Evolutionary conservation across 306 rosid genomes (phyloP).

Genomic region (Betula pendula): DNA sequence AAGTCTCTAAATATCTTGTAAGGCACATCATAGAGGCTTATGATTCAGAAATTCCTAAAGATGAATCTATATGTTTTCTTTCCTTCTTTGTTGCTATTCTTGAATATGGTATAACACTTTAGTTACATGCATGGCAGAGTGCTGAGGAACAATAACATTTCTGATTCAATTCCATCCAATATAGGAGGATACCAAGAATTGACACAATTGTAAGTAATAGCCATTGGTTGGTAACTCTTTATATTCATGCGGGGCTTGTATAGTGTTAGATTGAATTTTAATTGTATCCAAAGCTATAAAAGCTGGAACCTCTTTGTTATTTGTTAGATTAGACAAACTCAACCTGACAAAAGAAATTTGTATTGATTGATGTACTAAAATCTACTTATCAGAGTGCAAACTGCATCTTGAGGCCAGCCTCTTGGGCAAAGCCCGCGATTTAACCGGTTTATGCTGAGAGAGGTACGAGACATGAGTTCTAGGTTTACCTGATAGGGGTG

Average conservation of each 20-base stretch:
- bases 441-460: no score
- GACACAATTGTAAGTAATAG: conserved; percentile 53
- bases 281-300: background rate
- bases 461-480: no score
- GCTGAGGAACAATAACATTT: conserved; percentile 64
- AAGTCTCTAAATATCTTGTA: conserved; percentile 63
- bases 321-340: background rate
- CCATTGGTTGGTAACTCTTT: conserved; percentile 12
- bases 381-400: no score
- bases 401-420: no score
- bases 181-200: conserved; percentile 55
- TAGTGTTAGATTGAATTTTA: background rate
- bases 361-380: background rate
- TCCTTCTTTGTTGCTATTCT: background rate
- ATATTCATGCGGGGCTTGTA: background rate
- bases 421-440: no score
- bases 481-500: no score
- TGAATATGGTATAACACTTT: conserved; percentile 14
- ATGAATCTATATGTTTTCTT: background rate
- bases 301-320: background rate
- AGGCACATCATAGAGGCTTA: conserved; percentile 26
- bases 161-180: conserved; percentile 65
- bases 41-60: no score
- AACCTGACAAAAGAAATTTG: background rate
- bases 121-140: conserved; percentile 50